Conservation (phyloP, 352 stramenopile genomes). For the Hyaloperonospora brassicae region DNA sequence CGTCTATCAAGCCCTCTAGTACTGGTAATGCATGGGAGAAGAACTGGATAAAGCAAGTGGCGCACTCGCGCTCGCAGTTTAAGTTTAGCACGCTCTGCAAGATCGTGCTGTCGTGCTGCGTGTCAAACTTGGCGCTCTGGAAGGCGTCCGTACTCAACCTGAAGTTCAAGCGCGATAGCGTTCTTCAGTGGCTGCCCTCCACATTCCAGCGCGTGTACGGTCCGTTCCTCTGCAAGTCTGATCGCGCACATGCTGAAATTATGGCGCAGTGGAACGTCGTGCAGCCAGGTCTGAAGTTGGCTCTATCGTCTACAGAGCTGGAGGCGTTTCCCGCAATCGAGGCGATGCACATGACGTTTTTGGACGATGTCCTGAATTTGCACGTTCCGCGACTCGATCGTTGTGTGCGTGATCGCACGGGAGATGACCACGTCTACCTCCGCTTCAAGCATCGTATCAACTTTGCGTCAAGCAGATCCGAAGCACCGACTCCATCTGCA, state of each 20-base stretch:
- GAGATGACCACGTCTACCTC: constrained; percentile 77
- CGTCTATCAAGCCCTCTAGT: constrained; percentile 6
- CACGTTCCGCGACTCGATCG: constrained; percentile 75
- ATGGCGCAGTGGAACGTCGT: constrained; percentile 63
- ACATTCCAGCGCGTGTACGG: constrained; percentile 73
- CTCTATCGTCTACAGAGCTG: constrained; percentile 46
- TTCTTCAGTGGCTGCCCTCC: constrained; percentile 63
- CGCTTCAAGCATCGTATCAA: constrained; percentile 74
- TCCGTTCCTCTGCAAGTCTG: constrained; percentile 64
- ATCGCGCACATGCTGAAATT: constrained; percentile 69
- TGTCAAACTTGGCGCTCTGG: constrained; percentile 64
- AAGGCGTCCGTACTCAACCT: constrained; percentile 59
- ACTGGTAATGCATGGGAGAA: constrained; percentile 46
- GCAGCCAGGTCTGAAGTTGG: constrained; percentile 65
- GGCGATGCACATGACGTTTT: constrained; percentile 48
- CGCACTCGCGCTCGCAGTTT: constrained; percentile 58
- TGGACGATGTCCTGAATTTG: constrained; percentile 71
- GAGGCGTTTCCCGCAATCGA: constrained; percentile 57
- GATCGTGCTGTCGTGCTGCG: constrained; percentile 54
- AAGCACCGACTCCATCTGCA: constrained; percentile 4
- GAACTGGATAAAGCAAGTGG: constrained; percentile 74
- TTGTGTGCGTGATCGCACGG: constrained; percentile 67
- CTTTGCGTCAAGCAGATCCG: constrained; percentile 18
- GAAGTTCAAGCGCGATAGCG: constrained; percentile 54
- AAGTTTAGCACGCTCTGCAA: constrained; percentile 65